phyloP scores from a whole-genome alignment of 371 early-diverging fungal genomes.

The Rhizopus stolonifer region DNA sequence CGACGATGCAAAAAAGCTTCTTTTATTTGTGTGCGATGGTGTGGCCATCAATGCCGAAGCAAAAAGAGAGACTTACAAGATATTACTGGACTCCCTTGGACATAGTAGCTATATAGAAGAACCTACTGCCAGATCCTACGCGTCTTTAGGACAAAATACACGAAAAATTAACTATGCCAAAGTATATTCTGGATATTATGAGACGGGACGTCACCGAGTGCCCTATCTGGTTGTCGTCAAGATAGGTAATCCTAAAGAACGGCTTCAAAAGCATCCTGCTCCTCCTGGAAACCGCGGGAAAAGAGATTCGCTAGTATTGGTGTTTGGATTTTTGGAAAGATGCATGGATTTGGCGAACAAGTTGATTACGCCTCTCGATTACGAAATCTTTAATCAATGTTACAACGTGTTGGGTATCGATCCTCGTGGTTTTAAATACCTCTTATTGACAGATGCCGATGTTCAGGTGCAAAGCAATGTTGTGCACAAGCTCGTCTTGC shows the following conservation, averaged over 20 bases:
- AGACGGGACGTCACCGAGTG: slow-evolving; percentile 47
- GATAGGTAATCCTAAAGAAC: slow-evolving; percentile 33
- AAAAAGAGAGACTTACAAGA: slow-evolving; percentile 28
- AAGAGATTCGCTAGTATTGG: slow-evolving; percentile 42
- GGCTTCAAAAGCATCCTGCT: slow-evolving; percentile 7
- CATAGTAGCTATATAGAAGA: slow-evolving; percentile 40
- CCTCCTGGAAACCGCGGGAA: slow-evolving; percentile 50
- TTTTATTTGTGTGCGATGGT: slow-evolving; percentile 57
- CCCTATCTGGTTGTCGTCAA: slow-evolving; percentile 51
- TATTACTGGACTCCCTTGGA: slow-evolving; percentile 42
- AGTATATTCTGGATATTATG: slow-evolving; percentile 48
- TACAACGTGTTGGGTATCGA: slow-evolving; percentile 48
- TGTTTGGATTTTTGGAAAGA: slow-evolving; percentile 44
- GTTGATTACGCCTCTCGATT: slow-evolving; percentile 45
- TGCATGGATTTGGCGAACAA: slow-evolving; percentile 45
- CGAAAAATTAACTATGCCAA: slow-evolving; percentile 38
- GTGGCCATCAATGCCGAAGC: slow-evolving; percentile 23
- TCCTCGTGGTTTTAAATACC: slow-evolving; percentile 46
- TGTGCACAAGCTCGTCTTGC: slow-evolving; percentile 27
- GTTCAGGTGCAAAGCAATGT: slow-evolving; percentile 42
- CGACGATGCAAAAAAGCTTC: slow-evolving; percentile 46
- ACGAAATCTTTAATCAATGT: slow-evolving; percentile 47
- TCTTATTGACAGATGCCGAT: slow-evolving; percentile 49
- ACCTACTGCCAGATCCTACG: slow-evolving; percentile 34
- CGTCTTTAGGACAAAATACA: slow-evolving; percentile 35